Percentiles rank a stretch among this genome's conserved stretches.
Conservation (phyloP, 2,329 filamentous ascomycete genomes). For the Simplicillium sp. region DNA sequence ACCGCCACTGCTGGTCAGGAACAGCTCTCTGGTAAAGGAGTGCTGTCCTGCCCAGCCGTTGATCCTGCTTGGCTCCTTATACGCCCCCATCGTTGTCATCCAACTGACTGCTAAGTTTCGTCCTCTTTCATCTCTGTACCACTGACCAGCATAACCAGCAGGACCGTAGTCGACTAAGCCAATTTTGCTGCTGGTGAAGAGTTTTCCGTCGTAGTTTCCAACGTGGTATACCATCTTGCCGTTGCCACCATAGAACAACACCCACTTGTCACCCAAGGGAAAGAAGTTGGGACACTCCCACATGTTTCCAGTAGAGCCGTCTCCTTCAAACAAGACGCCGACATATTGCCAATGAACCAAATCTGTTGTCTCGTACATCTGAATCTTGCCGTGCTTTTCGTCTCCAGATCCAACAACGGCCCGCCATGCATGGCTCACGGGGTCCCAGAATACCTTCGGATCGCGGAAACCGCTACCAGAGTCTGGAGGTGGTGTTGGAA, state of each 20-base stretch:
- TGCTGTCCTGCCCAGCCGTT: constrained; percentile 19
- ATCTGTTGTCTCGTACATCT: constrained; percentile 11
- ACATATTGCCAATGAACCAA: constrained; percentile 7
- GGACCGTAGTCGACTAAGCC: constrained; percentile 15
- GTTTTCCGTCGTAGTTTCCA: constrained; percentile 13
- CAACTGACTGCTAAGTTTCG: constrained; percentile 16
- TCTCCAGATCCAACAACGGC: constrained; percentile 12
- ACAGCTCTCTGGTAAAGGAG: constrained; percentile 18
- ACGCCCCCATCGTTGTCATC: constrained; percentile 15
- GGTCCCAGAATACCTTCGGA: constrained; percentile 14
- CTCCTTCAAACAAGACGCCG: constrained; percentile 13
- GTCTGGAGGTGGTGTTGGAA: constrained; percentile 7
- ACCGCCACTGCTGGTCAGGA: constrained; percentile 16
- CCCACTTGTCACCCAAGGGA: constrained; percentile 16
- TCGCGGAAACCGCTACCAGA: constrained; percentile 11
- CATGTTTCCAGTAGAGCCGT: constrained; percentile 13
- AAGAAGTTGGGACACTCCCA: constrained; percentile 19
- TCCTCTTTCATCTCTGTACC: constrained; percentile 18
- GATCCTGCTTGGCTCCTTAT: constrained; percentile 16
- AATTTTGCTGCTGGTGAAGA: constrained; percentile 14
- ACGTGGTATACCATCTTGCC: constrained; percentile 13
- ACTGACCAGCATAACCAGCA: constrained; percentile 19
- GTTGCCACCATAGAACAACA: constrained; percentile 15
- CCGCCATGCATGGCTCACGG: constrained; percentile 14
- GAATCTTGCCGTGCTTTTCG: constrained; percentile 10